Percentiles rank a stretch among this genome's conserved stretches.
phyloP scores from a whole-genome alignment of 306 rosid genomes.

The Inga oerstediana region DNA sequence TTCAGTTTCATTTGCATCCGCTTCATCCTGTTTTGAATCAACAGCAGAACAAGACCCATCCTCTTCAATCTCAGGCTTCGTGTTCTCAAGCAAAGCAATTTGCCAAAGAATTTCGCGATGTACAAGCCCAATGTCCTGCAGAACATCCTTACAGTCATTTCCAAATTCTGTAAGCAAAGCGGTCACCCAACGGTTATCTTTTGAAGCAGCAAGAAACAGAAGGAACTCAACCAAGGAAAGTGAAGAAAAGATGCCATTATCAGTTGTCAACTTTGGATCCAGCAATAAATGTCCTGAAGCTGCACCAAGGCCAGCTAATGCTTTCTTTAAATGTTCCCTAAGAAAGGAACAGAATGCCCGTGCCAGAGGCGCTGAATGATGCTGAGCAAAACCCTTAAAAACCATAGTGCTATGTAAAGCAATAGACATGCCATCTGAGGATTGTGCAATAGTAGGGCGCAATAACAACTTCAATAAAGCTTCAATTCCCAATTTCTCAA shows the following conservation, averaged over 20 bases:
- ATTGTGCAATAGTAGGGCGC: slow-evolving; percentile 79
- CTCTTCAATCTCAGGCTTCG: slow-evolving; percentile 70
- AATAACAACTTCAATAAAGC: slow-evolving; percentile 81
- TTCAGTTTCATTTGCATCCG: slow-evolving; percentile 67
- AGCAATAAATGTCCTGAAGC: slow-evolving; percentile 66
- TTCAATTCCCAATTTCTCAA: slow-evolving; percentile 90
- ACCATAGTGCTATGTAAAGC: slow-evolving; percentile 98
- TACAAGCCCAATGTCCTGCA: slow-evolving; percentile 79
- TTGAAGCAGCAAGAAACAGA: slow-evolving; percentile 92
- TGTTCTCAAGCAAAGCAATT: slow-evolving; percentile 84
- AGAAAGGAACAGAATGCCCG: slow-evolving; percentile 89
- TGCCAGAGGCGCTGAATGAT: slow-evolving; percentile 86
- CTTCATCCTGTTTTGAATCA: slow-evolving; percentile 71
- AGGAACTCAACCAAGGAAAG: slow-evolving; percentile 91
- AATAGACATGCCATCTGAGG: slow-evolving; percentile 94
- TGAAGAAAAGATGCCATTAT: slow-evolving; percentile 64
- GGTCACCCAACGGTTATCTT: slow-evolving; percentile 93
- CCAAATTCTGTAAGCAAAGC: slow-evolving; percentile 91
- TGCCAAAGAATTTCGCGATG: slow-evolving; percentile 94
- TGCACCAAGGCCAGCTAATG: slow-evolving; percentile 62
- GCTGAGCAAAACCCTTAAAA: slow-evolving; percentile 90
- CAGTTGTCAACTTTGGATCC: slow-evolving; percentile 73
- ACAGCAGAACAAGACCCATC: slow-evolving; percentile 60
- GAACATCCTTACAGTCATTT: slow-evolving; percentile 81
- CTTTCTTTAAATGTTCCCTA: slow-evolving; percentile 74